These are phyloP conservation scores for Trichoderma sp. DNA, from an alignment of 2,329 filamentous ascomycete species.

Conservation along the genomic window DNA sequence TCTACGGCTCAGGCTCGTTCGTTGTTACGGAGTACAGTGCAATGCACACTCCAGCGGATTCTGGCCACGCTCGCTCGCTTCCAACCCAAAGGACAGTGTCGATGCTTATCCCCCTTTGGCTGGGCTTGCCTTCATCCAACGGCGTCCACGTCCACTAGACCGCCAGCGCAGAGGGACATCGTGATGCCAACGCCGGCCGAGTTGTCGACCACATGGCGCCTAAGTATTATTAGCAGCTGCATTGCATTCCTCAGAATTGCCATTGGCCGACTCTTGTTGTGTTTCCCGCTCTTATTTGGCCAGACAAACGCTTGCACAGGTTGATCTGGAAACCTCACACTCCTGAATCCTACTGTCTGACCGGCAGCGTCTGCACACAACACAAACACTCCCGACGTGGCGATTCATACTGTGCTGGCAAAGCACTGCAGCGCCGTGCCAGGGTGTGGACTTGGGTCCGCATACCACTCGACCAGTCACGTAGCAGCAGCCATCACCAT, in stretches of 20 bases:
- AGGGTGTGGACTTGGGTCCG: constrained; percentile 15
- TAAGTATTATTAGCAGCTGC: constrained; percentile 21
- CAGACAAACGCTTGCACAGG: neutral
- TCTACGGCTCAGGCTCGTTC: neutral
- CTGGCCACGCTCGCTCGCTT: constrained; percentile 6
- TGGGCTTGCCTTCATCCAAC: neutral
- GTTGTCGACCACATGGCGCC: constrained; percentile 20
- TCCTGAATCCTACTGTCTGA: constrained; percentile 17
- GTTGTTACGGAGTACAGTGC: neutral
- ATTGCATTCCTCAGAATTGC: constrained; percentile 11
- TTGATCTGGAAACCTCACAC: constrained; percentile 9
- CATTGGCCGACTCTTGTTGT: neutral
- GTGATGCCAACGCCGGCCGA: constrained; percentile 13
- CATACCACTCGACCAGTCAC: constrained; percentile 23
- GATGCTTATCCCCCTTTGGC: neutral
- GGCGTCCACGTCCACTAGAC: neutral
- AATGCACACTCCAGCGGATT: neutral
- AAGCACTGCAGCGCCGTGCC: constrained; percentile 7
- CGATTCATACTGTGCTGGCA: constrained; percentile 14
- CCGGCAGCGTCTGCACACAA: constrained; percentile 8
- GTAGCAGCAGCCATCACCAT: constrained; percentile 27
- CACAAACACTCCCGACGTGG: neutral
- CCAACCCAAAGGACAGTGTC: neutral
- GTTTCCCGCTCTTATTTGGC: constrained; percentile 1
- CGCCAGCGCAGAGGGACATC: constrained; percentile 15